Evolutionary conservation across 2,329 filamentous ascomycete species (phyloP).

Genomic region (Xylariaceae sp.): DNA sequence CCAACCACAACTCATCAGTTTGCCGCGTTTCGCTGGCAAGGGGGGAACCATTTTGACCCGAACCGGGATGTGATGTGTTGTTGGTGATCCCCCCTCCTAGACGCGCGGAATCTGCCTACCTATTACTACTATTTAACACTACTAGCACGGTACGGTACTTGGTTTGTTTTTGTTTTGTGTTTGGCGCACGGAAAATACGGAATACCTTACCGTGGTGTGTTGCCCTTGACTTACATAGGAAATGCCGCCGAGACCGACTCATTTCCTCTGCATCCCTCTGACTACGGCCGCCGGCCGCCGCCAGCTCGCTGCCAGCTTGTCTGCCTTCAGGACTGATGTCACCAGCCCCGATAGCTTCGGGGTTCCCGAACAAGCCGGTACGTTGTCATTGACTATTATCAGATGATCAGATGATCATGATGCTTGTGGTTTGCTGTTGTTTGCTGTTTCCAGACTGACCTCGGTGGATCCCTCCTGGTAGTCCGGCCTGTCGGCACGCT

Average conservation of each 20-base stretch:
- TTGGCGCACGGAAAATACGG: background rate
- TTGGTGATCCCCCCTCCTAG: too few relatives aligned
- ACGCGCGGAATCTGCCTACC: too few relatives aligned
- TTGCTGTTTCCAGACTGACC: constrained; percentile 1
- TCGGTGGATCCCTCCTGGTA: background rate
- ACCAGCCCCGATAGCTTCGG: constrained; percentile 40
- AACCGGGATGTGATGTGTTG: too few relatives aligned
- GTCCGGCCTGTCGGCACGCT: constrained; percentile 72
- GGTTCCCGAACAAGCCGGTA: constrained; percentile 56
- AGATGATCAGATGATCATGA: background rate
- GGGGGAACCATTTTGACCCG: too few relatives aligned
- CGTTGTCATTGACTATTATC: background rate
- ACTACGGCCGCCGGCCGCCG: constrained; percentile 53
- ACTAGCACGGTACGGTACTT: too few relatives aligned
- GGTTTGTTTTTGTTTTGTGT: too few relatives aligned
- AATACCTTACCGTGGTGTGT: too few relatives aligned
- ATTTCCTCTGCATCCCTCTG: constrained; percentile 74
- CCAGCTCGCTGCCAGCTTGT: constrained; percentile 60
- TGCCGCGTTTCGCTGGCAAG: too few relatives aligned
- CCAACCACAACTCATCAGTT: too few relatives aligned
- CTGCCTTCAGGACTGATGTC: constrained; percentile 57
- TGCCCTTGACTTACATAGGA: background rate
- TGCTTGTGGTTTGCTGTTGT: background rate
- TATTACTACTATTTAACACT: too few relatives aligned
- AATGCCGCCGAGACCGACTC: constrained; percentile 48